Percentiles rank a stretch among this genome's conserved stretches.
These are phyloP conservation scores for Verticillium nonalfalfae DNA, from an alignment of 2,329 filamentous ascomycete genomes.

Conservation along the genomic window DNA sequence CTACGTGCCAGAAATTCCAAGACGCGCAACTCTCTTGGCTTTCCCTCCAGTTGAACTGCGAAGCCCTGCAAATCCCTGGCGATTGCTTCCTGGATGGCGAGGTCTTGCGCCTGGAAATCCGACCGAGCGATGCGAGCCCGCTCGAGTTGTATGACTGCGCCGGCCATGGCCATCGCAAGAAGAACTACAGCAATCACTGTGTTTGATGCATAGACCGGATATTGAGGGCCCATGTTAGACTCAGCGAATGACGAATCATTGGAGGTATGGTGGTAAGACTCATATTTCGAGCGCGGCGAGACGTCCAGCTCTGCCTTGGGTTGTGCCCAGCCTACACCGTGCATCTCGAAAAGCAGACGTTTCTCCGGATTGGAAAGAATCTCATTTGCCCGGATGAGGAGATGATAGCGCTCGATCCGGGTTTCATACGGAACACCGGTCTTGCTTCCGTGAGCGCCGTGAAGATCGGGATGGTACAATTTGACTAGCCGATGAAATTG, in stretches of 20 bases:
- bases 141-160: neutral
- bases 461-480: constrained; percentile 14
- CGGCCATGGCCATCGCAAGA: neutral
- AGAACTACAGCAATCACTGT: neutral
- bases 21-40: no score
- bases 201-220: no score
- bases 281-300: no score
- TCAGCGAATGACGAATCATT: no score
- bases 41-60: no score
- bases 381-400: constrained; percentile 10
- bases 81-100: no score
- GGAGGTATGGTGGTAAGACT: no score
- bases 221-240: no score
- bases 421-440: neutral
- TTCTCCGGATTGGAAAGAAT: constrained; percentile 9
- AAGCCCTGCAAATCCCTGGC: no score
- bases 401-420: constrained; percentile 10
- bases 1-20: no score
- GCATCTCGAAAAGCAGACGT: constrained; percentile 7
- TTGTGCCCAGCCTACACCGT: constrained; percentile 5
- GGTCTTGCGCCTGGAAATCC: neutral
- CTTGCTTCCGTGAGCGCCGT: neutral
- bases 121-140: neutral
- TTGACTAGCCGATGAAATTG: constrained; percentile 12
- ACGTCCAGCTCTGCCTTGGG: no score